Conservation (phyloP, 306 rosid genomes). For the Luffa aegyptiaca region DNA sequence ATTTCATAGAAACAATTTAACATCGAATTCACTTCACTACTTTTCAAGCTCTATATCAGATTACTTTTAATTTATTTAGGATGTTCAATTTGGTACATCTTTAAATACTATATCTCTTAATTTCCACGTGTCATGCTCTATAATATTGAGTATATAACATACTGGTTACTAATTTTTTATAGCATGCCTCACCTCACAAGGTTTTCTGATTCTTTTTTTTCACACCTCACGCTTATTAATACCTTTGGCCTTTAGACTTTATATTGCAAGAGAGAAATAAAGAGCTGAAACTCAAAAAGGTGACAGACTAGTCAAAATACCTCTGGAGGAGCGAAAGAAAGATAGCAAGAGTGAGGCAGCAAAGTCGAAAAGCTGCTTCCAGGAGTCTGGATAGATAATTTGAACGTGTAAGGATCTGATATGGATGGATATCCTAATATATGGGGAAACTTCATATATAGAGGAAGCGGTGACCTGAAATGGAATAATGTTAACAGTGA, state of each 20-base stretch:
- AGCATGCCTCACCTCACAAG: neutral
- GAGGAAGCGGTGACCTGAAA: slow-evolving; percentile 71
- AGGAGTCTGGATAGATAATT: slow-evolving; percentile 50
- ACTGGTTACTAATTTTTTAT: neutral
- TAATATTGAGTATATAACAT: neutral
- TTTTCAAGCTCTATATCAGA: neutral
- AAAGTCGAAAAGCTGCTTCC: slow-evolving; percentile 38
- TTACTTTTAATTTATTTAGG: neutral
- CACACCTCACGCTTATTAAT: neutral
- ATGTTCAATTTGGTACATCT: too few species aligned
- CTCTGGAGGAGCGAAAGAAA: slow-evolving; percentile 96
- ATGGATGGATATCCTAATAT: slow-evolving; percentile 65
- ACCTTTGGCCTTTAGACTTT: neutral
- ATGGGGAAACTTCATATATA: slow-evolving; percentile 38
- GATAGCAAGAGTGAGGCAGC: slow-evolving; percentile 47
- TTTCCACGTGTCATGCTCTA: neutral
- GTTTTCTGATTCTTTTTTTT: neutral
- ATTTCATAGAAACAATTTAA: neutral
- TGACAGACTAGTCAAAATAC: slow-evolving; percentile 23
- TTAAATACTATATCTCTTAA: neutral
- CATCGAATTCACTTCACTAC: neutral
- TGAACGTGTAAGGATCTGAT: slow-evolving; percentile 43
- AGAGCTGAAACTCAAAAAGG: slow-evolving; percentile 12
- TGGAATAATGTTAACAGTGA: slow-evolving; percentile 6
- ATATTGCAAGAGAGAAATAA: neutral